Percentiles rank a stretch among this genome's conserved stretches.
Conservation (phyloP, 2,329 filamentous ascomycete species). For the Botrytis hyacinthi region DNA sequence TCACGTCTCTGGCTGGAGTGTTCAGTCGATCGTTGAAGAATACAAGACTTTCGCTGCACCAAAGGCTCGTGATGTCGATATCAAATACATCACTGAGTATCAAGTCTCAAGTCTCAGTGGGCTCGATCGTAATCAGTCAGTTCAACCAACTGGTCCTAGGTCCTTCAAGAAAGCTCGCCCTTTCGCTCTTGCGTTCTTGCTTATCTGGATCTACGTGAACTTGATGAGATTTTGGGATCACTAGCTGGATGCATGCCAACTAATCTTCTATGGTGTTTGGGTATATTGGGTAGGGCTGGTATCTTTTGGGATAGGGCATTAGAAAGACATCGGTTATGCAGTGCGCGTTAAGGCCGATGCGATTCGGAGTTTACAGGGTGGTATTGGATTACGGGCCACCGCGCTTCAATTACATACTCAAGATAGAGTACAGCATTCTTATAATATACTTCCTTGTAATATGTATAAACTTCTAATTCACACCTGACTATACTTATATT, state of each 20-base stretch:
- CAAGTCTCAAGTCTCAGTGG: constrained; percentile 43
- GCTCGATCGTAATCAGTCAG: constrained; percentile 35
- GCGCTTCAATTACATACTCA: background rate
- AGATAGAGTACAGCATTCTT: constrained; percentile 8
- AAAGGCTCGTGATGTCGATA: constrained; percentile 59
- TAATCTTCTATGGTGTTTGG: constrained; percentile 5
- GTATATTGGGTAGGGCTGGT: constrained; percentile 7
- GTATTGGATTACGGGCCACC: constrained; percentile 19
- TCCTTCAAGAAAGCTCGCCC: constrained; percentile 22
- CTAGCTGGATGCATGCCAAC: constrained; percentile 4
- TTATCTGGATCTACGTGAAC: constrained; percentile 25
- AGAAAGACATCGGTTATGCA: constrained; percentile 33
- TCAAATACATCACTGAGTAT: constrained; percentile 57
- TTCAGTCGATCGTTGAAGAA: constrained; percentile 64
- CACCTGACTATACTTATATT: background rate
- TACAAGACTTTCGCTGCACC: constrained; percentile 65
- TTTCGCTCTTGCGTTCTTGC: constrained; percentile 22
- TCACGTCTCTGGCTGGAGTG: constrained; percentile 67
- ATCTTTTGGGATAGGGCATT: constrained; percentile 13
- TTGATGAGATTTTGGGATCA: constrained; percentile 7
- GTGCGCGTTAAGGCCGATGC: constrained; percentile 30
- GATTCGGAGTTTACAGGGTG: constrained; percentile 22
- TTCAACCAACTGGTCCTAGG: background rate
- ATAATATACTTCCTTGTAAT: constrained; percentile 13
- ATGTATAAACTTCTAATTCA: constrained; percentile 5